A percentile compares a stretch with the other conserved stretches of the same genome.
Conservation (phyloP, 192 early-diverging fungal species). For the Coemansia sp. region DNA sequence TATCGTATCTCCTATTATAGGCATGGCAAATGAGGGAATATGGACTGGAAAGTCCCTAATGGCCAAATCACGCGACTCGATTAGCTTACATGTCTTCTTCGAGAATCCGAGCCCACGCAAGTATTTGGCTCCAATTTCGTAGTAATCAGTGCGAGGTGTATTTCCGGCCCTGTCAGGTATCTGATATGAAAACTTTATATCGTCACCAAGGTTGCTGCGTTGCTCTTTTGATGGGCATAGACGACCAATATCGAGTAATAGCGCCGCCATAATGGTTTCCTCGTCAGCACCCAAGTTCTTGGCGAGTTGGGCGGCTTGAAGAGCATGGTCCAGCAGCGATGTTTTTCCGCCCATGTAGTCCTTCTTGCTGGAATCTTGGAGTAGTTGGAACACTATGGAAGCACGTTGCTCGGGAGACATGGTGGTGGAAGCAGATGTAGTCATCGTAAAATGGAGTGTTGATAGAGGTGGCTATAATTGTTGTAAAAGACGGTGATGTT, state of each 20-base stretch:
- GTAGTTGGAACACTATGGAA: slow-evolving; percentile 48
- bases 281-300: slow-evolving; percentile 47
- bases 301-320: slow-evolving; percentile 57
- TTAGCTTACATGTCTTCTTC: slow-evolving; percentile 51
- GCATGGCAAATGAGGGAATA: slow-evolving; percentile 47
- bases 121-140: slow-evolving; percentile 58
- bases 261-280: slow-evolving; percentile 55
- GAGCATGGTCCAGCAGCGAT: slow-evolving; percentile 58
- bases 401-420: slow-evolving; percentile 13
- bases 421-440: neutral
- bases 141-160: slow-evolving; percentile 40
- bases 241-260: slow-evolving; percentile 63
- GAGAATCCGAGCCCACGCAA: slow-evolving; percentile 57
- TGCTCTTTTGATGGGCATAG: slow-evolving; percentile 51
- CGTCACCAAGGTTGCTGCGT: slow-evolving; percentile 37
- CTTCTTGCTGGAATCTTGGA: slow-evolving; percentile 52
- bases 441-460: neutral
- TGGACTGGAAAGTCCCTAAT: slow-evolving; percentile 61
- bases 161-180: too few species aligned
- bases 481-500: neutral
- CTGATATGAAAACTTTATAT: too few species aligned
- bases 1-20: slow-evolving; percentile 19
- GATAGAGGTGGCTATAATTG: neutral
- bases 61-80: slow-evolving; percentile 59
- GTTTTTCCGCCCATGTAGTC: slow-evolving; percentile 60